Conservation (phyloP, 2,329 filamentous ascomycete genomes). For the Chrysoporthe cubensis region DNA sequence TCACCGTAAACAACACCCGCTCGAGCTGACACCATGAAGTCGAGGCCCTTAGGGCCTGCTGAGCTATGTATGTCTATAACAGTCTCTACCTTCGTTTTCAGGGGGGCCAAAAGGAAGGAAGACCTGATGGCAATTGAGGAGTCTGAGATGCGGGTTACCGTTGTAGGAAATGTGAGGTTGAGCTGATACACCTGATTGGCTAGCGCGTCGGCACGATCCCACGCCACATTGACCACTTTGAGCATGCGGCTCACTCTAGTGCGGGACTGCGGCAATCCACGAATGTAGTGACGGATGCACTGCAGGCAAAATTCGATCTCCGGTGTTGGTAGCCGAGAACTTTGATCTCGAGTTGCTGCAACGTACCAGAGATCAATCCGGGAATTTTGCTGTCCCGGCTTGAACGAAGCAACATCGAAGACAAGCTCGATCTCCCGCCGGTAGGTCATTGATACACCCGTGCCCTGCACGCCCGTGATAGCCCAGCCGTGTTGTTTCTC, state of each 20-base stretch:
- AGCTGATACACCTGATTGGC: constrained; percentile 65
- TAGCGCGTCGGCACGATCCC: constrained; percentile 66
- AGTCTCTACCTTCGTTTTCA: constrained; percentile 72
- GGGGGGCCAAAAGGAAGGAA: constrained; percentile 63
- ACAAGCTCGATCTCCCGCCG: constrained; percentile 72
- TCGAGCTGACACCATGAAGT: constrained; percentile 56
- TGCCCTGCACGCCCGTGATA: constrained; percentile 66
- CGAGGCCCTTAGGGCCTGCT: constrained; percentile 52
- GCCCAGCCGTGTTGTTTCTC: constrained; percentile 73
- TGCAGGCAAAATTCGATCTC: constrained; percentile 78
- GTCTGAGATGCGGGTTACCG: constrained; percentile 66
- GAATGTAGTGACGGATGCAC: constrained; percentile 69
- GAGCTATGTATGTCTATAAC: constrained; percentile 57
- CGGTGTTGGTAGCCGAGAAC: constrained; percentile 59
- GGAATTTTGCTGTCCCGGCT: constrained; percentile 48
- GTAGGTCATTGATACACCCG: constrained; percentile 74
- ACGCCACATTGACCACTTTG: constrained; percentile 61
- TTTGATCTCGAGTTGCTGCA: constrained; percentile 58
- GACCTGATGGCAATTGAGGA: constrained; percentile 65
- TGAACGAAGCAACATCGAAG: constrained; percentile 69
- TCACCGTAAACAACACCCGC: constrained; percentile 77
- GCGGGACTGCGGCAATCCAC: constrained; percentile 61
- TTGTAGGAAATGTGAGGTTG: constrained; percentile 66
- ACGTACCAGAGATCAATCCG: constrained; percentile 74
- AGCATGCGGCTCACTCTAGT: constrained; percentile 64